Conservation (phyloP, 176 grass and related monocot species). For the Paspalum notatum region DNA sequence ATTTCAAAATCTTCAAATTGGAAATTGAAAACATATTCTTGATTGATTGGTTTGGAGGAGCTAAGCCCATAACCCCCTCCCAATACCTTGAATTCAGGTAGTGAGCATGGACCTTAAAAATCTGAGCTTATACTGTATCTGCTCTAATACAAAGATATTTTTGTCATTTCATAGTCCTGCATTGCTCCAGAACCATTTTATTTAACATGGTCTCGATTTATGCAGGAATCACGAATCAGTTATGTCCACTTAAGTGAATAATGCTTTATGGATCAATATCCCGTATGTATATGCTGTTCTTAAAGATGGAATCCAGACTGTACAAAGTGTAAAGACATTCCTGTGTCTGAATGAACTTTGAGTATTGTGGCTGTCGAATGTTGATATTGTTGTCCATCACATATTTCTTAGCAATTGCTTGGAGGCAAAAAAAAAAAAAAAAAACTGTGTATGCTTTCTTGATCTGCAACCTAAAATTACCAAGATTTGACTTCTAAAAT, state of each 20-base stretch:
- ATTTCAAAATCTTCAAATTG: constrained; percentile 84
- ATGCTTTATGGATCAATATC: background rate
- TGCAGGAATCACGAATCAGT: constrained; percentile 34
- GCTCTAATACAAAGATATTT: background rate
- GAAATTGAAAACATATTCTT: constrained; percentile 84
- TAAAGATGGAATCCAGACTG: constrained; percentile 4
- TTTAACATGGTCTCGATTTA: background rate
- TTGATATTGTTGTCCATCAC: background rate
- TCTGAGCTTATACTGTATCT: background rate
- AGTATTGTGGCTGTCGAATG: background rate
- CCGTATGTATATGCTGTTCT: background rate
- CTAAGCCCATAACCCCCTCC: constrained; percentile 74
- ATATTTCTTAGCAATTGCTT: background rate
- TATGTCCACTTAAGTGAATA: constrained; percentile 15
- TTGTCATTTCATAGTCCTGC: background rate
- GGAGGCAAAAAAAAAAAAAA: too few relatives aligned
- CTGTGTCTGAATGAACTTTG: constrained; percentile 33
- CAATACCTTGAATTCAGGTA: constrained; percentile 65
- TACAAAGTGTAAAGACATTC: constrained; percentile 43
- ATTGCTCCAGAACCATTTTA: background rate
- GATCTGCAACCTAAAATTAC: background rate
- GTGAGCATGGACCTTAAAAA: constrained; percentile 41
- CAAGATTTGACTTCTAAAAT: background rate
- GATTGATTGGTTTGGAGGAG: constrained; percentile 94
- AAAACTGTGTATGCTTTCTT: background rate